phyloP scores from a whole-genome alignment of 2,329 filamentous ascomycete genomes.

The Epichloe elymi region DNA sequence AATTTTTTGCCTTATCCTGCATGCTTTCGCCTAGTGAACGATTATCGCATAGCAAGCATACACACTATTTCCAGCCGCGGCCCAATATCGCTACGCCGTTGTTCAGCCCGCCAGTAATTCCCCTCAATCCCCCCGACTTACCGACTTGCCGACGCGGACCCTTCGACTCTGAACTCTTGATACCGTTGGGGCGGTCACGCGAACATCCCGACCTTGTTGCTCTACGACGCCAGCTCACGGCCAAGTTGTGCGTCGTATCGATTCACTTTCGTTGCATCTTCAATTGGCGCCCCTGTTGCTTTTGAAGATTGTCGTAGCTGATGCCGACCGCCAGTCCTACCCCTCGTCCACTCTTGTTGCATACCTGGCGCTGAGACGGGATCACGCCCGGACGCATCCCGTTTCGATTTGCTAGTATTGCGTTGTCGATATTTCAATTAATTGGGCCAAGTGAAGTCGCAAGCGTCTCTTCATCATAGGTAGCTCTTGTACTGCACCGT shows the following conservation, averaged over 20 bases:
- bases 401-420: neutral
- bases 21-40: neutral
- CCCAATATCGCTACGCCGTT: neutral
- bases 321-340: slow-evolving; percentile 23
- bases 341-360: slow-evolving; percentile 19
- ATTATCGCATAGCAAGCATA: neutral
- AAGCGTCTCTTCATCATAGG: neutral
- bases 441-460: slow-evolving; percentile 8
- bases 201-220: slow-evolving; percentile 10
- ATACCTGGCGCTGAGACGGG: slow-evolving; percentile 19
- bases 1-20: neutral
- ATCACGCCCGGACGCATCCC: neutral
- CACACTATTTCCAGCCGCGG: neutral
- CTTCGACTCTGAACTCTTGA: slow-evolving; percentile 4
- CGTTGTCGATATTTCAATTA: slow-evolving; percentile 11
- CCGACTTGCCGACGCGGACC: slow-evolving; percentile 3
- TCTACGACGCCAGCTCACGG: slow-evolving; percentile 10
- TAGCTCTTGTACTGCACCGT: slow-evolving; percentile 1
- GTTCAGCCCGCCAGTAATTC: neutral
- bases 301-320: slow-evolving; percentile 15
- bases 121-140: neutral
- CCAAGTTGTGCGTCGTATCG: slow-evolving; percentile 6
- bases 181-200: slow-evolving; percentile 16
- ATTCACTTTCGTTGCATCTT: slow-evolving; percentile 8
- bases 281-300: slow-evolving; percentile 17